Base-by-base conservation (phyloP, 805 yeast genomes). In the Ogataea glucozyma region DNA sequence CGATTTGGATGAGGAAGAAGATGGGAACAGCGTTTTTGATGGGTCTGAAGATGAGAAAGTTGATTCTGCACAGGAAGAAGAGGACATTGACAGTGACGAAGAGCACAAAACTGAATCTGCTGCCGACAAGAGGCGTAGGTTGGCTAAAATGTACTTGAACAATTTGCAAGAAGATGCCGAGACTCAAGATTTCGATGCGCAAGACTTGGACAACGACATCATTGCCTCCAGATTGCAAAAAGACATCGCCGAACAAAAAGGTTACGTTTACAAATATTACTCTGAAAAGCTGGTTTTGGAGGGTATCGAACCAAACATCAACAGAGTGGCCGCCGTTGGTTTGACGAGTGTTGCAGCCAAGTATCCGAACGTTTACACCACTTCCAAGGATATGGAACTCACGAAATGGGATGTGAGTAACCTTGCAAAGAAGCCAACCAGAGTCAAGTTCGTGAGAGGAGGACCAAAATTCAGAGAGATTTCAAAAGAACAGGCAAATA, bases 171-270 rank as follows among this genome's bases (percentile, higher is more conserved):
- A 70, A 3, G 88, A 84, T 48, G 75, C 73, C 14, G 57, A 56
- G 12, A 57, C 62, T 8, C 76, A 70, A 42, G 80, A 75, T 38
- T 90, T 88, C 56, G 96, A 89, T 69, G 98, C 99, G 8, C 79
- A 81, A 52, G 97, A 93, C 54, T 66, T 91, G 53, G 99, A 91
- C 65, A 77, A 83, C 44, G 98, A 93, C 56, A 83, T 86, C 53
- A 74, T 93, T 38, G 78, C 89, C 4, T 73, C 85, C 24, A 75
- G 99, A 56, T 73, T 93, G 54, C 85, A 81, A 57, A 79, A 79
- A 52, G 98, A 93, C 60, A 96, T 88, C 33, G 95, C 96, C 1
- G 97, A 89, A 62, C 80, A 80, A 44, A 84, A 84, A 59, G 98
- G 99, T 26, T 79, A 79, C 52, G 78, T 90, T 12, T 91, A 85